A percentile compares a stretch with the other conserved stretches of the same genome.
phyloP scores from a whole-genome alignment of 768 basidiomycete genomes.

The Lyophyllum semitale region DNA sequence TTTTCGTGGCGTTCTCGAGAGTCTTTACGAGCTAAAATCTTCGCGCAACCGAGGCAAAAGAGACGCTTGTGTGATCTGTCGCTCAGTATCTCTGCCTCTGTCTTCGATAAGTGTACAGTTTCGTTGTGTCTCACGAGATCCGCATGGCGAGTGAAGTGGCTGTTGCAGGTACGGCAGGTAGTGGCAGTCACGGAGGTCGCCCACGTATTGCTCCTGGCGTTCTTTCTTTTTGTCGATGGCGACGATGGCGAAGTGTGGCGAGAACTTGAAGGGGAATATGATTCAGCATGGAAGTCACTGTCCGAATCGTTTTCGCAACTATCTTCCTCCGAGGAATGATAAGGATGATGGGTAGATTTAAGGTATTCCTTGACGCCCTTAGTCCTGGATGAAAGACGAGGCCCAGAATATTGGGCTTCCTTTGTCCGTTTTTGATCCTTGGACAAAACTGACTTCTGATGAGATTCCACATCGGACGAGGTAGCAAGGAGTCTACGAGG shows the following conservation, averaged over 20 bases:
- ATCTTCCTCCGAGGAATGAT: background rate
- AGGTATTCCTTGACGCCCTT: background rate
- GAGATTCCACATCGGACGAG: background rate
- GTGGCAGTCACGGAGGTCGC: background rate
- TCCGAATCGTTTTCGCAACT: background rate
- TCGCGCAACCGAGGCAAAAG: constrained; percentile 13
- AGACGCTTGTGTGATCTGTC: constrained; percentile 9
- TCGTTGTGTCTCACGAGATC: constrained; percentile 12
- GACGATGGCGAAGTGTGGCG: background rate
- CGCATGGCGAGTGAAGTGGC: constrained; percentile 1
- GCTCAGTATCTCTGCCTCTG: constrained; percentile 8
- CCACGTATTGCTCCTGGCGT: background rate
- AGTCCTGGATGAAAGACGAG: background rate
- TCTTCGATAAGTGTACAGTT: constrained; percentile 5
- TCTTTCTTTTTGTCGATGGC: background rate
- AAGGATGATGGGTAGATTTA: background rate
- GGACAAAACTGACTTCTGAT: background rate
- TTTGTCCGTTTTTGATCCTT: background rate
- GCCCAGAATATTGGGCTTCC: too few species aligned
- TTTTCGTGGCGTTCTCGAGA: constrained; percentile 14
- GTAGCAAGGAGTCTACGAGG: background rate
- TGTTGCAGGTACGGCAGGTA: background rate
- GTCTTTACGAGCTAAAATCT: constrained; percentile 15
- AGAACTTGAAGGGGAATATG: background rate
- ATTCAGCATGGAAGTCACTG: background rate